Evolutionary conservation across 2,329 filamentous ascomycete genomes (phyloP), one percentile per base, ranked within the genome.

Genomic region (Oidium heveae): DNA sequence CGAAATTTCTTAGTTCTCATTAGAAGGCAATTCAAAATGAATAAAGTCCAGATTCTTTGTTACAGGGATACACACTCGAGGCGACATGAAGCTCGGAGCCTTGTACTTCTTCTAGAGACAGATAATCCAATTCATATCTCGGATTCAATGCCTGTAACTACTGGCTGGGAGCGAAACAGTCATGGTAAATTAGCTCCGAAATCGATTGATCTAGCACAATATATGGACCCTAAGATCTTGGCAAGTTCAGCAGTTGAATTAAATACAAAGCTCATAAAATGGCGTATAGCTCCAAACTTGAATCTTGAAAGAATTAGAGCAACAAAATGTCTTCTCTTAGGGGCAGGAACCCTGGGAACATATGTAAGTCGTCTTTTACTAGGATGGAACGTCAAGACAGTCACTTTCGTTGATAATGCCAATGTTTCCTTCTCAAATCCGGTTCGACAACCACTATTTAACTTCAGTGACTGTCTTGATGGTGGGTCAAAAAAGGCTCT

Each of bases 181-280:
- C 73, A 76, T 24, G 82, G 84, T 28, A 94, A 93, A 64, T 71
- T 96, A 18, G 77, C 78, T 18, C 80, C 84, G 16, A 80, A 84
- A 59, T 75, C 82, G 18, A 86, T 86, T 15, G 86, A 93, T 62
- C 73, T 98, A 9, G 83, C 84, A 20, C 86, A 91, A 62, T 94
- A 94, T 62, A 89, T 98, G 83, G 88, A 98, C 64, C 89, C 91
- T 7, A 72, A 75, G 36, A 80, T 81, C 63, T 72, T 96, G 18
- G 91, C 91, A 22, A 88, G 96, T 64, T 87, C 94, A 65, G 87
- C 88, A 0, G 89, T 96, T 10, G 91, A 98, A 63, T 74, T 98
- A 56, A 98, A 98, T 63, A 73, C 96, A 57, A 96, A 96, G 68
- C 74, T 98, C 56, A 98, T 98, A 81, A 98, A 95, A 69, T 98